phyloP scores from a whole-genome alignment of 2,329 filamentous ascomycete species.

The Diplodia mutila region DNA sequence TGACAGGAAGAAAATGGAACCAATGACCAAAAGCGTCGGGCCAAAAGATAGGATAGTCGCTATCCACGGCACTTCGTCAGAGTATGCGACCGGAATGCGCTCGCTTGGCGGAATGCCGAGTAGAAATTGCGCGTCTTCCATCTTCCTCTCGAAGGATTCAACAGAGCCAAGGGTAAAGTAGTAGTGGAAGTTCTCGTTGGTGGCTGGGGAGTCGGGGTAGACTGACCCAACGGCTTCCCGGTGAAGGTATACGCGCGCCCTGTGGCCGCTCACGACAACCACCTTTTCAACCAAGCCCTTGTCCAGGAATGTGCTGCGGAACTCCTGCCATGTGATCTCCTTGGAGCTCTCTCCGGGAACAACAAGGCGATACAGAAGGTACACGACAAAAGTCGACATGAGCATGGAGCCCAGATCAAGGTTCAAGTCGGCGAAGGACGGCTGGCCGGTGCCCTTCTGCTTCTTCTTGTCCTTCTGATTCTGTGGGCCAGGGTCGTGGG shows the following conservation, averaged over 20 bases:
- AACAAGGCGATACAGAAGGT: slow-evolving; percentile 66
- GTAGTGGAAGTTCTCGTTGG: slow-evolving; percentile 74
- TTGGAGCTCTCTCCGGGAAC: slow-evolving; percentile 67
- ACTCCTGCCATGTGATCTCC: slow-evolving; percentile 98
- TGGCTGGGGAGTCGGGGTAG: slow-evolving; percentile 75
- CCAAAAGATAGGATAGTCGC: slow-evolving; percentile 78
- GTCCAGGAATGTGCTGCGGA: slow-evolving; percentile 89
- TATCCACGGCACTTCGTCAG: slow-evolving; percentile 73
- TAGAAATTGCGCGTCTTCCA: slow-evolving; percentile 87
- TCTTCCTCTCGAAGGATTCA: slow-evolving; percentile 84
- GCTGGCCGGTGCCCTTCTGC: slow-evolving; percentile 27
- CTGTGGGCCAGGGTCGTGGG: slow-evolving; percentile 49
- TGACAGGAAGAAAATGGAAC: slow-evolving; percentile 77
- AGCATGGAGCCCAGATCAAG: slow-evolving; percentile 61
- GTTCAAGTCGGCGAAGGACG: slow-evolving; percentile 49
- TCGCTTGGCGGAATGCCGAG: slow-evolving; percentile 84
- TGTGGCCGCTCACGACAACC: slow-evolving; percentile 74
- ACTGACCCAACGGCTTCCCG: slow-evolving; percentile 71
- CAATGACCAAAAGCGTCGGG: slow-evolving; percentile 84
- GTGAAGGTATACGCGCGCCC: slow-evolving; percentile 80
- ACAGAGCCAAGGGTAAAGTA: slow-evolving; percentile 96
- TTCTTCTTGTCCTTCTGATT: slow-evolving; percentile 33
- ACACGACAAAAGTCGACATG: slow-evolving; percentile 63
- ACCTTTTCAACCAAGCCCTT: slow-evolving; percentile 96
- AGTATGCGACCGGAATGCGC: slow-evolving; percentile 90